Evolutionary conservation across 2,329 filamentous ascomycete species (phyloP), one percentile per base, ranked within the genome.

Genomic region (Pyricularia pennisetigena): DNA sequence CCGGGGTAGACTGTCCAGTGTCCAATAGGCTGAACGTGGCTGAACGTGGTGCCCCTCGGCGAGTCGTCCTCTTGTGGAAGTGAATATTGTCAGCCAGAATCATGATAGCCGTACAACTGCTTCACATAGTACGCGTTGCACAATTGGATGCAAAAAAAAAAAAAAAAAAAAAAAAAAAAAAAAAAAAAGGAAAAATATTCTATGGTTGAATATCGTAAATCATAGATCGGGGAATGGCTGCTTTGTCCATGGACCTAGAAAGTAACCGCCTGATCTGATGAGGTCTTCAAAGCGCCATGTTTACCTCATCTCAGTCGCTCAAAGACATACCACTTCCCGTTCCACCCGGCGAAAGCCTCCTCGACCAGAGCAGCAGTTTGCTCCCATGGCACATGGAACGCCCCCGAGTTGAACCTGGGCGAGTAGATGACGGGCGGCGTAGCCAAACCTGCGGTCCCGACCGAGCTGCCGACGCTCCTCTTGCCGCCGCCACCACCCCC

Each of bases 321-420:
- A 20, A 68, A 35, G 24, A 68, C 61, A 29, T 16, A 8, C 67
- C 67, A 68, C 28, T 23, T 65, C 23, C 67, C 67, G 14, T 64
- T 35, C 67, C 67, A 68, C 12, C 67, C 67, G 24, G 35, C 62
- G 23, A 68, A 68, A n/a, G 23, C 26, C 32, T 68, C 67, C 23
- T 41, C 32, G 62, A 68, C 64, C 14, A 64, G 24, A 32, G 26
- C n/a, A 26, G 20, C 32, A 4, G 72, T 74, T 61, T 64, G 68
- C 26, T 69, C 69, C 73, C 71, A 74, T 28, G 70, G 71, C 20
- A 74, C 71, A 54, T 68, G 68, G 66, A 73, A 73, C 5, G 69
- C 67, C 10, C 72, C 73, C 20, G 73, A 71, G 41, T 73, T 74
- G 68, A 74, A 71, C 68, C 66, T 69, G 10, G 72, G 70, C 61